Conservation (phyloP, 805 yeast species). For the Yarrowia sp. region DNA sequence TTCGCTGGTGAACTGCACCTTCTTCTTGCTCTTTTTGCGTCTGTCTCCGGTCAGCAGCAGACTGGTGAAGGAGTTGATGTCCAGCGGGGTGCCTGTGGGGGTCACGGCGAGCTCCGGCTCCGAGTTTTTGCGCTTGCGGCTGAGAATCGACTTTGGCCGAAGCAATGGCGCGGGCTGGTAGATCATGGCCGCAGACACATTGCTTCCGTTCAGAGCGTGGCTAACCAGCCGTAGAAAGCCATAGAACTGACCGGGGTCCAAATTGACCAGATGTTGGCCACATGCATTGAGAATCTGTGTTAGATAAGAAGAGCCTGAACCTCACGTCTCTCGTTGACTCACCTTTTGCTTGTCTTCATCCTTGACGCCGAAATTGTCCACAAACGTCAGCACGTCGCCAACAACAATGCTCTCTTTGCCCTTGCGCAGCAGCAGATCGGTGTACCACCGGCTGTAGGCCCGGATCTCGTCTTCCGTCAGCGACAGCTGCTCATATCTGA, state of each 20-base stretch:
- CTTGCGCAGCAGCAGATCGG: slow-evolving; percentile 77
- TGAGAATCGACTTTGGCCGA: slow-evolving; percentile 77
- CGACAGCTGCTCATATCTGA: slow-evolving; percentile 38
- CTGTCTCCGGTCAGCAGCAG: slow-evolving; percentile 82
- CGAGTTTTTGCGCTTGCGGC: slow-evolving; percentile 56
- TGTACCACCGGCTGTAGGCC: slow-evolving; percentile 93
- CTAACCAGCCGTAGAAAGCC: slow-evolving; percentile 82
- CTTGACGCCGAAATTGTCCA: slow-evolving; percentile 75
- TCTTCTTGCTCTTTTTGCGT: slow-evolving; percentile 45
- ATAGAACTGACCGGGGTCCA: slow-evolving; percentile 90
- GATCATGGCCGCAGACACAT: slow-evolving; percentile 52
- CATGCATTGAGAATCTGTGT: slow-evolving; percentile 47
- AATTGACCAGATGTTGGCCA: slow-evolving; percentile 54
- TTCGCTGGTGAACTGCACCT: slow-evolving; percentile 50
- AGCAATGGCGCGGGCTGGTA: slow-evolving; percentile 68
- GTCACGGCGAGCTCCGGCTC: slow-evolving; percentile 33
- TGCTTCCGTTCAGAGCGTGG: slow-evolving; percentile 62
- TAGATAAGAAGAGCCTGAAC: not conserved
- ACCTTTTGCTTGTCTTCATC: slow-evolving; percentile 60
- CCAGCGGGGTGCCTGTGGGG: slow-evolving; percentile 51
- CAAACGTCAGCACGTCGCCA: slow-evolving; percentile 78
- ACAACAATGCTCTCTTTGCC: slow-evolving; percentile 68
- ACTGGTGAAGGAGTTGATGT: slow-evolving; percentile 84
- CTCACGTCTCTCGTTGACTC: not conserved
- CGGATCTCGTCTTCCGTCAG: slow-evolving; percentile 72